Evolutionary conservation across 2,329 filamentous ascomycete genomes (phyloP), one percentile per base, ranked within the genome.

Genomic region (Clarireedia homoeocarpa): DNA sequence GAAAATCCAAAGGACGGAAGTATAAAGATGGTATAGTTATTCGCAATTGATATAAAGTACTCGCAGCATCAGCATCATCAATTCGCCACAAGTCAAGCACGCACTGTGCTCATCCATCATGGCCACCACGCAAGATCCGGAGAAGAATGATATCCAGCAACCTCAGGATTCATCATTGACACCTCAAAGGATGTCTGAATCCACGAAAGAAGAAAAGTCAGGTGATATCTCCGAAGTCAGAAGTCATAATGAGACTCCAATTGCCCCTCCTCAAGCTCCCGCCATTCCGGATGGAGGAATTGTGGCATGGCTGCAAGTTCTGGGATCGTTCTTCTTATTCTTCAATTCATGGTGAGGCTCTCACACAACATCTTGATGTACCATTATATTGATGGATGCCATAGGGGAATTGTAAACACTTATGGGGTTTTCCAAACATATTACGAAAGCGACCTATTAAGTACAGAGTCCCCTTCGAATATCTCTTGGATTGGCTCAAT

Each of bases 351-450:
- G 80, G 74, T 56, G 34, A 10, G 23, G 14, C 12, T 30, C 4
- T 30, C 27, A 30, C 45, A 26, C 6, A 15, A 7, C 5, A 20
- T 20, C 30, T 9, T n/a, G 10, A 9, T 17, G n/a, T 6, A 14
- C 15, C 15, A 36, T 14, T 20, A 9, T 1, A 30, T 36, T 23
- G 6, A 38, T 10, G 14, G 9, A n/a, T 56, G 42, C 34, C 2
- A 30, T 7, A 57, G 78, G 73, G 71, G 72, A 1, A 62, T 73
- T 2, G 55, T 71, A 36, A 71, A 72, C 59, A 67, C 76, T n/a
- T 82, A 80, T 58, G 79, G 80, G 3, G 74, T 77, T 3, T 83
- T 79, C 55, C 78, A 83, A 58, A 74, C 74, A 3, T 76, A 77
- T 65, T 83, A 82, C 59, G 60, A 70, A 52, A 71, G 67, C 36